Conservation (phyloP, 495 filamentous ascomycete species). For the Penicillium alfredii region DNA sequence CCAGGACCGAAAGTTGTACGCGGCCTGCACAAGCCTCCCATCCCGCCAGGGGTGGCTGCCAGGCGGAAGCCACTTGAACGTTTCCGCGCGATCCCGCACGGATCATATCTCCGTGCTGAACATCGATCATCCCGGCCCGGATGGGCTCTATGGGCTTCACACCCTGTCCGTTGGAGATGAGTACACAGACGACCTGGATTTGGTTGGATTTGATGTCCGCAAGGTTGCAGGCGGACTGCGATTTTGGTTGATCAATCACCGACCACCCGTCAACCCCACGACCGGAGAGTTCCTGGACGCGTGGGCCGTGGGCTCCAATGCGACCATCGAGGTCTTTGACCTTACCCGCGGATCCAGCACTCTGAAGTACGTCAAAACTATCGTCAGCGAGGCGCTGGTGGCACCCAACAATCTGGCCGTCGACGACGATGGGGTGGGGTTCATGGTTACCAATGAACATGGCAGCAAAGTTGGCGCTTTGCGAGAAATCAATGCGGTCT, state of each 20-base stretch:
- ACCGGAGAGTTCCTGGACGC: conserved; percentile 28
- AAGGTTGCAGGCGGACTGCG: conserved; percentile 12
- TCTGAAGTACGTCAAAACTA: conserved; percentile 28
- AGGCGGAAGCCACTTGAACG: conserved; percentile 9
- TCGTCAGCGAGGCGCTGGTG: conserved; percentile 20
- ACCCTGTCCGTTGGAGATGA: conserved; percentile 18
- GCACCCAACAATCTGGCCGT: conserved; percentile 33
- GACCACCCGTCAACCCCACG: conserved; percentile 27
- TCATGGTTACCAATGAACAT: conserved; percentile 34
- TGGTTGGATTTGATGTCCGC: conserved; percentile 28
- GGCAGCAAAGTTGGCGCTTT: conserved; percentile 22
- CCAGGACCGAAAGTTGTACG: conserved; percentile 26
- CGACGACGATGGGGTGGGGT: conserved; percentile 16
- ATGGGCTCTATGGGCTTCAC: conserved; percentile 19
- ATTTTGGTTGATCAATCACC: conserved; percentile 37
- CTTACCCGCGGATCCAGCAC: conserved; percentile 6
- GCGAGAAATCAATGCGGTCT: conserved; percentile 9
- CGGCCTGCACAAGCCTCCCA: conserved; percentile 19
- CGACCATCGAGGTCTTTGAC: conserved; percentile 33
- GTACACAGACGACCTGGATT: conserved; percentile 21
- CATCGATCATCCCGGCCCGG: conserved; percentile 19
- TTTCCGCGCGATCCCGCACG: conserved; percentile 20
- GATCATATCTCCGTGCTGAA: conserved; percentile 30
- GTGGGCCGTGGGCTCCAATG: conserved; percentile 26
- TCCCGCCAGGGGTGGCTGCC: conserved; percentile 15